Evolutionary conservation across 169 alveolate genomes (phyloP).

Genomic region (Sarcocystis neurona): DNA sequence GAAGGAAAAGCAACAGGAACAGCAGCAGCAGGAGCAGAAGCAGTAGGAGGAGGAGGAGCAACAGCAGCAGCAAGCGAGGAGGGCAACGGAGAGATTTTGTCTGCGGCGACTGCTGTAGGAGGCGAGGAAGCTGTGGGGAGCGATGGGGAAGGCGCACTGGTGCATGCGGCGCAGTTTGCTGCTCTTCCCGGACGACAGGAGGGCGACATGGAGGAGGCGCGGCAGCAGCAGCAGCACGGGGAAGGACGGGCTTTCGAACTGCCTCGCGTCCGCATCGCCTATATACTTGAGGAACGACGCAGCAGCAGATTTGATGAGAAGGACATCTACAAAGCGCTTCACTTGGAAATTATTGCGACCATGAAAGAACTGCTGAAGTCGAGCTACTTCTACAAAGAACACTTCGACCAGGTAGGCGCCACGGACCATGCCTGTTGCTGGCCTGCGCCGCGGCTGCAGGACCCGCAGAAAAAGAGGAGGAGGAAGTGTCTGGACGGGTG

Average conservation of each 20-base stretch:
- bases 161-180: neutral
- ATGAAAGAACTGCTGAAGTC: conserved; percentile 78
- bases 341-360: conserved; percentile 77
- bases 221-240: neutral
- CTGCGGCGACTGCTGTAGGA: neutral
- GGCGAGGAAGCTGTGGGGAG: neutral
- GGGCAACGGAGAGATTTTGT: neutral
- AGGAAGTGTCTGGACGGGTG: too few relatives aligned
- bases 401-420: conserved; percentile 79
- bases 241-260: neutral
- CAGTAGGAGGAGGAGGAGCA: conserved; percentile 24
- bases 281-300: neutral
- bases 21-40: neutral
- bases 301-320: neutral
- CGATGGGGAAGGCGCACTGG: neutral
- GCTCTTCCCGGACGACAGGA: too few relatives aligned
- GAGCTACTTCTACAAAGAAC: conserved; percentile 81
- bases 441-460: too few relatives aligned
- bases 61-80: neutral
- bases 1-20: too few relatives aligned
- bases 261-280: conserved; percentile 28
- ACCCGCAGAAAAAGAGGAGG: too few relatives aligned
- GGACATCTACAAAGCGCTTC: conserved; percentile 73
- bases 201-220: too few relatives aligned
- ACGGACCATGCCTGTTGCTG: too few relatives aligned